Percentiles rank a stretch among this genome's conserved stretches.
These are phyloP conservation scores for Umbellularia californica DNA, from an alignment of 164 flowering plant species.

Conservation along the genomic window DNA sequence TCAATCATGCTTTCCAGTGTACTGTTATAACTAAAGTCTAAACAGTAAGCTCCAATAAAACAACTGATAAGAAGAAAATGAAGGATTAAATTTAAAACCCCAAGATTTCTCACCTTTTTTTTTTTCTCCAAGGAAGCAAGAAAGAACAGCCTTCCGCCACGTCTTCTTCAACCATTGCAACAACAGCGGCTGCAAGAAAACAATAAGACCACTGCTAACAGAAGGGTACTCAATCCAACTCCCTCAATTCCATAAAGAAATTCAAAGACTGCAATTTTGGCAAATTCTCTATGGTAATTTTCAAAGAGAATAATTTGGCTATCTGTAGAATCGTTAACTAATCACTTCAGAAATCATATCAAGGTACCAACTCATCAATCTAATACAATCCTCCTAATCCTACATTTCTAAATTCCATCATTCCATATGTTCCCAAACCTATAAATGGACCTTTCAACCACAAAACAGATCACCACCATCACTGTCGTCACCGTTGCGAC, in stretches of 20 bases:
- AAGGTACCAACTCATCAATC: no score
- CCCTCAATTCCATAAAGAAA: no score
- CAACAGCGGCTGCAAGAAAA: not conserved
- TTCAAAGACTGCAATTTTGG: no score
- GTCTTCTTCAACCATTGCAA: conserved; percentile 83
- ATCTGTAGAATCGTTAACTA: no score
- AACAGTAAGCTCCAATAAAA: not conserved
- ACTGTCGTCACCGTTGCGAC: conserved; percentile 78
- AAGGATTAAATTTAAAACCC: no score
- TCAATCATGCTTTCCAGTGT: not conserved
- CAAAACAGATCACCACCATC: conserved; percentile 66
- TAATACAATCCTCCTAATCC: no score
- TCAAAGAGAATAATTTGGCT: no score
- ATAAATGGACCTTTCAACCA: conserved; percentile 59
- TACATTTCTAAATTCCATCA: not conserved
- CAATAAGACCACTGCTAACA: not conserved
- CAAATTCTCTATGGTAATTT: no score
- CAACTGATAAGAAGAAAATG: not conserved
- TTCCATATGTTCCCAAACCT: conserved; percentile 51
- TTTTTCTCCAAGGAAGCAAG: conserved; percentile 69
- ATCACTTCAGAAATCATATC: no score
- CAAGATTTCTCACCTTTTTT: conserved; percentile 59
- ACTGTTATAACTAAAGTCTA: no score
- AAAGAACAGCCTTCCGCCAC: conserved; percentile 64
- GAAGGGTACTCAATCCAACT: no score